Evolutionary conservation across 2,329 filamentous ascomycete genomes (phyloP).

Genomic region (Nigrospora sphaerica): DNA sequence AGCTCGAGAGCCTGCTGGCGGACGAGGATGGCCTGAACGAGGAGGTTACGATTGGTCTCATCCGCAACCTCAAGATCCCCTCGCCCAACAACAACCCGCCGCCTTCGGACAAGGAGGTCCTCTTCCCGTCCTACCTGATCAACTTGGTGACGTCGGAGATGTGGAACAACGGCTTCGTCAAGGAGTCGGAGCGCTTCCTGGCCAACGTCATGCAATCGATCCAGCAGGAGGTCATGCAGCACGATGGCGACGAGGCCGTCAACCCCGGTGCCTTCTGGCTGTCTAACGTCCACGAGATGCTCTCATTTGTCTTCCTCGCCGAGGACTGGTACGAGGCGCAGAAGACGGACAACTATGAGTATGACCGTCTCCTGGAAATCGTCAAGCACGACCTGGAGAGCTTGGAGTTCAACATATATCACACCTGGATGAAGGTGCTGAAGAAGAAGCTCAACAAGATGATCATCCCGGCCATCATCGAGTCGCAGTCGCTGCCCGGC

Average conservation of each 20-base stretch:
- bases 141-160: slow-evolving; percentile 98
- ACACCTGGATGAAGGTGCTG: slow-evolving; percentile 99
- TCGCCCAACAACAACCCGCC: slow-evolving; percentile 78
- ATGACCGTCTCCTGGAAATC: slow-evolving; percentile 93
- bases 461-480: slow-evolving; percentile 98
- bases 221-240: slow-evolving; percentile 98
- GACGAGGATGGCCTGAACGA: slow-evolving; percentile 96
- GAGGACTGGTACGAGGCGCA: slow-evolving; percentile 99
- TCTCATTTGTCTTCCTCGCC: slow-evolving; percentile 97
- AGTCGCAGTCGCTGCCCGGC: slow-evolving; percentile 94
- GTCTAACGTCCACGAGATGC: slow-evolving; percentile 98
- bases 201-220: slow-evolving; percentile 99
- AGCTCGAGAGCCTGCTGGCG: slow-evolving; percentile 86
- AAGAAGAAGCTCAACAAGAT: slow-evolving; percentile 99
- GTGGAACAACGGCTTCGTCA: slow-evolving; percentile 99
- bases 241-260: slow-evolving; percentile 94
- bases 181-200: slow-evolving; percentile 97
- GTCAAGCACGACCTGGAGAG: slow-evolving; percentile 98
- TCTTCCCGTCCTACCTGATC: slow-evolving; percentile 98
- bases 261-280: slow-evolving; percentile 98
- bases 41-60: slow-evolving; percentile 92
- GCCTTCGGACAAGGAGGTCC: slow-evolving; percentile 94
- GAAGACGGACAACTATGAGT: slow-evolving; percentile 99
- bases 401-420: slow-evolving; percentile 99
- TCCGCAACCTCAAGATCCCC: slow-evolving; percentile 94